Base-by-base conservation (phyloP, 2,329 filamentous ascomycete species). In the Exserohilum turcica region DNA sequence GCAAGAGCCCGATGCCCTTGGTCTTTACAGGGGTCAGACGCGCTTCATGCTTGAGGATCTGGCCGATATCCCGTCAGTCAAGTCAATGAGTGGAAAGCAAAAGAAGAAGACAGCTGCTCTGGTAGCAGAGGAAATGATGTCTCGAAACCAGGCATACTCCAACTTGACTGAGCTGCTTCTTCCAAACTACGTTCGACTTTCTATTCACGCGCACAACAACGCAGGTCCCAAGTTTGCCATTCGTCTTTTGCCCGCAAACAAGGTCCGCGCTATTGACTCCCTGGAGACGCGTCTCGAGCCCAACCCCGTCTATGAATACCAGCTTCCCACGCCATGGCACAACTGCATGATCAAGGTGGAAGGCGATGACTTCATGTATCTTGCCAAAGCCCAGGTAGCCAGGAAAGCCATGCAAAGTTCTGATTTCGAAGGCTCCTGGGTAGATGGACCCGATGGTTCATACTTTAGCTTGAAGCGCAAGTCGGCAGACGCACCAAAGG, bases 111-210 rank as follows among this genome's bases (percentile, higher is more conserved):
- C 67, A 0, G 66, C 71, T 9, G 59, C 67, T 24, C 65, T 62
- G 19, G 68, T 75, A 6, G 71, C 74, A 1, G 64, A 68, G 32
- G 72, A 75, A 50, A 76, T 75, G 73, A 71, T 75, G 24, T 65
- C 67, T 16, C 70, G 78, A 6, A 80, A 80, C 56, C 77, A 79
- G 52, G 77, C 77, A 8, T 80, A 80, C 53, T 80, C 78, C 2
- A 80, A 79, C 43, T 68, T 80, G 12, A 70, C 79, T n/a, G 77
- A 79, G 63, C 60, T 79, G 3, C 57, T 80, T 2, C 75, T 79
- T 53, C 78, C 78, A 1, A 73, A 77, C 52, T 74, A 77, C 48
- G 67, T 81, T 36, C 76, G 78, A n/a, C 69, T 80, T 0, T 80
- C 77, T 0, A 80, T 80, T 42, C 79, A 80, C 50, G 77, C 78